Evolutionary conservation across 2,329 filamentous ascomycete genomes (phyloP), one percentile per base, ranked within the genome.

Genomic region (Colletotrichum sp.): DNA sequence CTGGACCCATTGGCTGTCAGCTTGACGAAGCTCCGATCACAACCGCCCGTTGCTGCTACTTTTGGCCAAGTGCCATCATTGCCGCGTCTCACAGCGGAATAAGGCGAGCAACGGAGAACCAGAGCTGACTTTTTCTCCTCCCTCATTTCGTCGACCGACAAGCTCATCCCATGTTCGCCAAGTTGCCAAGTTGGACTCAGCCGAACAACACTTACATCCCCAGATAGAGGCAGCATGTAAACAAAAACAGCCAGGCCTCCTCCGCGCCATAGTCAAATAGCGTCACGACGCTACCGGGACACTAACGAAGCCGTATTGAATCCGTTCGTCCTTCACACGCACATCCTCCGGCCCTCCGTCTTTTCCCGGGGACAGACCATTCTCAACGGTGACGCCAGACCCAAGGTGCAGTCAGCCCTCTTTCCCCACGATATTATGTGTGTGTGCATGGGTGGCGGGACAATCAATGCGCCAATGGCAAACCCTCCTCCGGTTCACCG

Each of bases 1-100:
- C 44, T 30, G 55, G 49, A 44, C 13, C 34, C 39, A 69, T 73
- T 73, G 70, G 73, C 44, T 68, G 36, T 49, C 59, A 34, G 52
- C 57, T 59, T 69, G 73, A 72, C 52, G 44, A 73, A 64, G 60
- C 44, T 18, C 44, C 44, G 64, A 52, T 64, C 73, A 64, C 70
- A 73, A 60, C 30, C 34, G 70, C 69, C 28, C 21, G 24, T 52
- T 39, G 55, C 63, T 69, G 55, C 63, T 72, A 44, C 62, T 67
- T 44, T 60, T 21, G 64, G 70, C 10, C n/a, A 34, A 65, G 69
- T 72, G 69, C 49, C n/a, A 32, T 62, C n/a, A 52, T 34, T 64
- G 63, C 57, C 64, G 69, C 64, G 64, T 73, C 63, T 73, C 44
- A 39, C 30, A 63, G 55, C 59, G 44, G 52, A 34, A 28, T 30